A percentile compares a stretch with the other conserved stretches of the same genome.
These are phyloP conservation scores for Talaromyces sp. DNA, from an alignment of 2,329 filamentous ascomycete species.

Conservation along the genomic window DNA sequence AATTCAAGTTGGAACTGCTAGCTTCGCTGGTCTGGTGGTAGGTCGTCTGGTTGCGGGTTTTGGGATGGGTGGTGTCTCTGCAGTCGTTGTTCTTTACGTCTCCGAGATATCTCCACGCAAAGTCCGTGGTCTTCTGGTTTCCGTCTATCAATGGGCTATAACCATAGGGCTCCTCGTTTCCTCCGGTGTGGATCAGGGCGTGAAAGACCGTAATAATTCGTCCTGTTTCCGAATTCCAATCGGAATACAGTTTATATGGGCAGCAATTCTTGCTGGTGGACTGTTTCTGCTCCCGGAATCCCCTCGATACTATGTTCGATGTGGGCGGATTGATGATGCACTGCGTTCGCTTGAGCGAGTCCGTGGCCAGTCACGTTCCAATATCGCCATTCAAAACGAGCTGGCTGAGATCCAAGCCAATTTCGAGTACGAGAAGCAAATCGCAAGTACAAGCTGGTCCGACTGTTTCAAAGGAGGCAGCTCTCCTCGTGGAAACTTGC, in stretches of 20 bases:
- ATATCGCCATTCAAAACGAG: conserved; percentile 75
- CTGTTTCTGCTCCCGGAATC: conserved; percentile 80
- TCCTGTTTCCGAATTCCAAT: conserved; percentile 78
- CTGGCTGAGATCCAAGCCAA: conserved; percentile 86
- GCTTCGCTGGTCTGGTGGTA: conserved; percentile 65
- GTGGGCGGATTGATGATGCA: conserved; percentile 68
- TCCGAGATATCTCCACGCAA: conserved; percentile 74
- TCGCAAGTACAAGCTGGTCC: conserved; percentile 60
- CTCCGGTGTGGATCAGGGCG: conserved; percentile 72
- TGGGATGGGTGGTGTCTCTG: conserved; percentile 78
- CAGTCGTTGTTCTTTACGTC: conserved; percentile 83
- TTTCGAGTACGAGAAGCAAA: conserved; percentile 75
- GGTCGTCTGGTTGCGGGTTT: conserved; percentile 75
- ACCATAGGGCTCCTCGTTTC: conserved; percentile 77
- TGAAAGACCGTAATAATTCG: conserved; percentile 58
- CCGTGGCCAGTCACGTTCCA: conserved; percentile 72
- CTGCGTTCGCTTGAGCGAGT: conserved; percentile 65
- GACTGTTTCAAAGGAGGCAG: conserved; percentile 68
- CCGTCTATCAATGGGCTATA: conserved; percentile 81
- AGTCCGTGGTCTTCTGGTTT: conserved; percentile 75
- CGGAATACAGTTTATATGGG: conserved; percentile 77
- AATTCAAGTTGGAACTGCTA: conserved; percentile 62
- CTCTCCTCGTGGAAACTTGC: conserved; percentile 57
- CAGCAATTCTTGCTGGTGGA: conserved; percentile 72
- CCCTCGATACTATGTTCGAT: conserved; percentile 82